These are phyloP conservation scores for Fusarium sp. DNA, from an alignment of 2,329 filamentous ascomycete species.

Conservation along the genomic window DNA sequence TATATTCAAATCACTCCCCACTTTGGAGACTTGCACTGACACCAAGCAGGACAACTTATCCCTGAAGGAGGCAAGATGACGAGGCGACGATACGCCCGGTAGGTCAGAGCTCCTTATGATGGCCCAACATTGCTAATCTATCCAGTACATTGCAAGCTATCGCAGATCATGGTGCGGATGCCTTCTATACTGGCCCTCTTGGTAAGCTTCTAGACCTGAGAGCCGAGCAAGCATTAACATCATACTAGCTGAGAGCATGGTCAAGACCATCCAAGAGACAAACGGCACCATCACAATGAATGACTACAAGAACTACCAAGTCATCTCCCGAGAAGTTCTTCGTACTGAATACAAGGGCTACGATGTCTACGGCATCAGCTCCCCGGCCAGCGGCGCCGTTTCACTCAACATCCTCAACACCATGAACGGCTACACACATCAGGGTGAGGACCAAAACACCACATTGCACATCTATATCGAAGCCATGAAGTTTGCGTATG, in stretches of 20 bases:
- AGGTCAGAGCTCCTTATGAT: slow-evolving; percentile 30
- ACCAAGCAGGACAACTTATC: slow-evolving; percentile 68
- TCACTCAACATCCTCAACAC: slow-evolving; percentile 83
- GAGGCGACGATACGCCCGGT: slow-evolving; percentile 79
- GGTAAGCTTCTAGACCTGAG: slow-evolving; percentile 50
- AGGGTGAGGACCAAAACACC: slow-evolving; percentile 71
- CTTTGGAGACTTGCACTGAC: slow-evolving; percentile 1
- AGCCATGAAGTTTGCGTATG: slow-evolving; percentile 91
- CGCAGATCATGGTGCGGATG: slow-evolving; percentile 77
- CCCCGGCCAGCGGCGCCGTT: slow-evolving; percentile 84
- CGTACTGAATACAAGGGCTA: slow-evolving; percentile 77
- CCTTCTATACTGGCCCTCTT: slow-evolving; percentile 80
- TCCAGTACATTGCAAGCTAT: slow-evolving; percentile 78
- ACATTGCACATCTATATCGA: slow-evolving; percentile 88
- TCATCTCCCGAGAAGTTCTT: slow-evolving; percentile 74
- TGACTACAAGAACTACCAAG: slow-evolving; percentile 80
- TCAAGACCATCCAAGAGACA: slow-evolving; percentile 73
- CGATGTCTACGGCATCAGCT: slow-evolving; percentile 76
- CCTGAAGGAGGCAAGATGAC: slow-evolving; percentile 82
- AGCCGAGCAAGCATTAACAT: slow-evolving; percentile 16
- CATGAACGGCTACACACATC: slow-evolving; percentile 76
- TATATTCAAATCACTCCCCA: slow-evolving; percentile 26
- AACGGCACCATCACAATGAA: slow-evolving; percentile 89
- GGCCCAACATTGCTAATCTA: slow-evolving; percentile 5
- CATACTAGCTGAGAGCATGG: slow-evolving; percentile 75